Conservation (phyloP, 108 stramenopile species). For the Fistulifera pelliculosa region DNA sequence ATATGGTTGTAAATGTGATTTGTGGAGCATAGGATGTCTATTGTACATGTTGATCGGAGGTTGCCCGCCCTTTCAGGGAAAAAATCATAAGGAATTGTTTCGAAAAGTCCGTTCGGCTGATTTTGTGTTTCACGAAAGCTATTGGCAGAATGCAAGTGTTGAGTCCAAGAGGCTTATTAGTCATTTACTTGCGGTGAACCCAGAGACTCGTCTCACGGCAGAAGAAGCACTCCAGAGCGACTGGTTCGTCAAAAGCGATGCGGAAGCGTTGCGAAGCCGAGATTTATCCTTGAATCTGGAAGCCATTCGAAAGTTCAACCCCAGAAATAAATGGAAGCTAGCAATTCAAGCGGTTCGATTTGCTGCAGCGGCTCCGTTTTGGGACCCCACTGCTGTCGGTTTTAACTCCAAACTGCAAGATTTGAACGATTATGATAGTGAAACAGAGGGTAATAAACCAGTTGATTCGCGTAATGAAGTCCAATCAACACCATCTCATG, state of each 20-base stretch:
- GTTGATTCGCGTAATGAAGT: not conserved
- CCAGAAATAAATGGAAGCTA: constrained; percentile 34
- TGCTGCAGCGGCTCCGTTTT: constrained; percentile 7
- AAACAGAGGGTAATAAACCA: constrained; percentile 3
- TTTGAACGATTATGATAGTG: constrained; percentile 32
- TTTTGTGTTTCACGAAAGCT: constrained; percentile 57
- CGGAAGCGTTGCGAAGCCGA: constrained; percentile 13
- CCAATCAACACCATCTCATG: constrained; percentile 32
- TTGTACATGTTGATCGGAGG: constrained; percentile 82
- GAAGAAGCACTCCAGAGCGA: constrained; percentile 52
- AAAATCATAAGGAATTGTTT: constrained; percentile 36
- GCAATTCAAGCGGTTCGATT: constrained; percentile 6
- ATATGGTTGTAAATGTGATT: constrained; percentile 79
- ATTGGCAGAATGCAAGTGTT: constrained; percentile 59
- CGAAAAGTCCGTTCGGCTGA: constrained; percentile 54
- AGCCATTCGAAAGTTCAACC: constrained; percentile 47
- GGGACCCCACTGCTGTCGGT: not conserved
- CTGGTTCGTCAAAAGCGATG: constrained; percentile 52
- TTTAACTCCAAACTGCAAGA: constrained; percentile 3
- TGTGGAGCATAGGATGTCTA: constrained; percentile 91
- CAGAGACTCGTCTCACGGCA: constrained; percentile 52
- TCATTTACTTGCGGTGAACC: constrained; percentile 58
- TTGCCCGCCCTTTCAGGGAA: constrained; percentile 39
- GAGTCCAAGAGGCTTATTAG: constrained; percentile 70
- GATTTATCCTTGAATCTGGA: constrained; percentile 35